A percentile compares a stretch with the other conserved stretches of the same genome.
Evolutionary conservation across 768 basidiomycete genomes (phyloP).

Genomic region (Rhodotorula toruloides): DNA sequence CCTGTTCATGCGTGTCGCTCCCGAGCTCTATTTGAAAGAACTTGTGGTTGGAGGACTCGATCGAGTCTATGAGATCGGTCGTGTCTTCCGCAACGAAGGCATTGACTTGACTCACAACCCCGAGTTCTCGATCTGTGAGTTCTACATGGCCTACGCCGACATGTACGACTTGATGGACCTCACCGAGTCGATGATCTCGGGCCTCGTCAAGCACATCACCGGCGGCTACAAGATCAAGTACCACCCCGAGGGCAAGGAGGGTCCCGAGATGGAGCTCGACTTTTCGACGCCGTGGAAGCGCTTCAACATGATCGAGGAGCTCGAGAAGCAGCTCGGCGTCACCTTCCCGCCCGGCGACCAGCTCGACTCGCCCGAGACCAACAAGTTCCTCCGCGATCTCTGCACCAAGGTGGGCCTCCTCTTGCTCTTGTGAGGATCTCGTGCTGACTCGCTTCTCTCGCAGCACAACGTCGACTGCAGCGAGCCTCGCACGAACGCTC

Average conservation of each 20-base stretch:
- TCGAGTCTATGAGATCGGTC: conserved; percentile 95
- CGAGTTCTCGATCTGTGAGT: conserved; percentile 98
- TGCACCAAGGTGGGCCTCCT: conserved; percentile 69
- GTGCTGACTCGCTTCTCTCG: background rate
- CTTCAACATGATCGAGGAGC: conserved; percentile 93
- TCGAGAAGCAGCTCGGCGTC: conserved; percentile 86
- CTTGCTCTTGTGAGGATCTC: background rate
- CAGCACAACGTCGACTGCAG: conserved; percentile 95
- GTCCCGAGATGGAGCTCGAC: conserved; percentile 64
- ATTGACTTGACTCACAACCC: conserved; percentile 99
- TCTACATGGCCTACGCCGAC: conserved; percentile 99
- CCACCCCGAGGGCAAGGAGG: conserved; percentile 85
- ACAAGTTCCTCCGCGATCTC: conserved; percentile 77
- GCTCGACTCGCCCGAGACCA: conserved; percentile 78
- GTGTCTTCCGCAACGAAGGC: conserved; percentile 96
- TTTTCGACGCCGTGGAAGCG: conserved; percentile 95
- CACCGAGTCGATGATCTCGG: conserved; percentile 83
- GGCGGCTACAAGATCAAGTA: conserved; percentile 74
- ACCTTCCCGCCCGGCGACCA: conserved; percentile 90
- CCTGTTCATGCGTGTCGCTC: conserved; percentile 92
- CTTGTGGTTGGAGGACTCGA: conserved; percentile 95
- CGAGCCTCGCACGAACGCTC: conserved; percentile 89
- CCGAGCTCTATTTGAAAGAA: conserved; percentile 96
- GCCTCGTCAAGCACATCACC: conserved; percentile 79
- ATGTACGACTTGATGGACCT: conserved; percentile 99